phyloP scores from a whole-genome alignment of 768 basidiomycete species.

The Leccinum variicolor region DNA sequence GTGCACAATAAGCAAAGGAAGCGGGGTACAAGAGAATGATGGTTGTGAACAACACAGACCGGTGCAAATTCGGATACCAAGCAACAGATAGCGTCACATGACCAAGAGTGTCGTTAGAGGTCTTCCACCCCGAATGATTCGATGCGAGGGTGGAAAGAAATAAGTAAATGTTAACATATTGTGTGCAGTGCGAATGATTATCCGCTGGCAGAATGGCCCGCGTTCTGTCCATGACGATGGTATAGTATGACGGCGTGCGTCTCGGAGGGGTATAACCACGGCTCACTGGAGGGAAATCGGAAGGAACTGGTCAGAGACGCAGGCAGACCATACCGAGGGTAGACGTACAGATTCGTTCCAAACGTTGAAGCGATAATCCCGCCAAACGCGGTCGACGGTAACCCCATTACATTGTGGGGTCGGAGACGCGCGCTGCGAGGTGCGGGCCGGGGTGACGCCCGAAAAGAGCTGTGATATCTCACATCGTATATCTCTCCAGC shows the following conservation, averaged over 20 bases:
- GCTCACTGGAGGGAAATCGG: slow-evolving; percentile 16
- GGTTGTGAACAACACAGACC: slow-evolving; percentile 10
- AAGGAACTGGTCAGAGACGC: slow-evolving; percentile 7
- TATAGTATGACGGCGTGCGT: slow-evolving; percentile 26
- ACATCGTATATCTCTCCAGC: slow-evolving; percentile 65
- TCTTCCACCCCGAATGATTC: slow-evolving; percentile 12
- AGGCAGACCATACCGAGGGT: not conserved
- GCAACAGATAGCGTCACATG: slow-evolving; percentile 24
- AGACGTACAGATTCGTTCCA: slow-evolving; percentile 49
- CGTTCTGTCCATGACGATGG: slow-evolving; percentile 23
- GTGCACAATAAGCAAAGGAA: slow-evolving; percentile 13
- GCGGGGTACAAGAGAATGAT: slow-evolving; percentile 9
- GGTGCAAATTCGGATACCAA: slow-evolving; percentile 14
- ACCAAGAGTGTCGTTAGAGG: slow-evolving; percentile 22
- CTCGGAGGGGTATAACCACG: slow-evolving; percentile 24
- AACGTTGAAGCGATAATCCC: slow-evolving; percentile 61
- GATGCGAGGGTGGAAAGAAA: slow-evolving; percentile 17
- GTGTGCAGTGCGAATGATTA: slow-evolving; percentile 26
- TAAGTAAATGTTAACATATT: slow-evolving; percentile 31
- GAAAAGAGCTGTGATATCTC: slow-evolving; percentile 59
- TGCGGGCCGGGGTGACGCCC: slow-evolving; percentile 31
- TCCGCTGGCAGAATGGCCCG: slow-evolving; percentile 29
- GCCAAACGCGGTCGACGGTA: slow-evolving; percentile 63
- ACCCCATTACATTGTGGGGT: slow-evolving; percentile 47
- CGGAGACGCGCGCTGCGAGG: slow-evolving; percentile 32